phyloP scores from a whole-genome alignment of 1,284 basidiomycete species.

The Chiua sp. region DNA sequence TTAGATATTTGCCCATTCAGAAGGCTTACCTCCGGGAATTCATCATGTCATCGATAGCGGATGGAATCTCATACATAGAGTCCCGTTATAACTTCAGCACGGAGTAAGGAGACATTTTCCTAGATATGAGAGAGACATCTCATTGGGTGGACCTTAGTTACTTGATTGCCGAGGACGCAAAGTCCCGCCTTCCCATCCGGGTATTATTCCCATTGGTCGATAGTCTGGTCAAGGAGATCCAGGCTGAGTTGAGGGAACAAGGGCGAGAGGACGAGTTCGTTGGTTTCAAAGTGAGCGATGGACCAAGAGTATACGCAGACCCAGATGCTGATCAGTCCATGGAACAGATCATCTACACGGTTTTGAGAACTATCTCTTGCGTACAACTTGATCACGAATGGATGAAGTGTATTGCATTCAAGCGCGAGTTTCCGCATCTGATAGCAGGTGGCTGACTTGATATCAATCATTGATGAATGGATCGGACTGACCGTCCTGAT shows the following conservation, averaged over 20 bases:
- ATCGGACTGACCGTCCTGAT: background rate
- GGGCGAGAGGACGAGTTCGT: slow-evolving; percentile 64
- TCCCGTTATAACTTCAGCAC: slow-evolving; percentile 66
- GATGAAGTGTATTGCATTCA: slow-evolving; percentile 72
- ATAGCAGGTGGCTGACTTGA: slow-evolving; percentile 57
- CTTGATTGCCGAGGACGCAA: slow-evolving; percentile 60
- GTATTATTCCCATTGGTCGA: slow-evolving; percentile 65
- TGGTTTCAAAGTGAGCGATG: slow-evolving; percentile 56
- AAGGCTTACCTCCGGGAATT: slow-evolving; percentile 17
- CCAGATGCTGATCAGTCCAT: slow-evolving; percentile 1
- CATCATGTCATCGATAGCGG: slow-evolving; percentile 60
- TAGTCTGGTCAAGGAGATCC: slow-evolving; percentile 57
- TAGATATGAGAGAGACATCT: background rate
- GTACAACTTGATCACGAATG: slow-evolving; percentile 70
- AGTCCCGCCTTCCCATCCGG: slow-evolving; percentile 60
- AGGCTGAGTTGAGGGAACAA: slow-evolving; percentile 53
- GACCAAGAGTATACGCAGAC: background rate
- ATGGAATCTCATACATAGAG: slow-evolving; percentile 79
- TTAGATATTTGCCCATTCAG: slow-evolving; percentile 31
- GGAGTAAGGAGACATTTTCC: slow-evolving; percentile 46
- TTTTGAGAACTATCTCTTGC: slow-evolving; percentile 57
- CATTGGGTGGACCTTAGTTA: slow-evolving; percentile 31
- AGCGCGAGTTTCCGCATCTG: slow-evolving; percentile 75
- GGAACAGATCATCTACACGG: slow-evolving; percentile 70
- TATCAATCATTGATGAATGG: background rate